Base-by-base conservation (phyloP, 805 yeast species). In the Lachancea nothofagi region DNA sequence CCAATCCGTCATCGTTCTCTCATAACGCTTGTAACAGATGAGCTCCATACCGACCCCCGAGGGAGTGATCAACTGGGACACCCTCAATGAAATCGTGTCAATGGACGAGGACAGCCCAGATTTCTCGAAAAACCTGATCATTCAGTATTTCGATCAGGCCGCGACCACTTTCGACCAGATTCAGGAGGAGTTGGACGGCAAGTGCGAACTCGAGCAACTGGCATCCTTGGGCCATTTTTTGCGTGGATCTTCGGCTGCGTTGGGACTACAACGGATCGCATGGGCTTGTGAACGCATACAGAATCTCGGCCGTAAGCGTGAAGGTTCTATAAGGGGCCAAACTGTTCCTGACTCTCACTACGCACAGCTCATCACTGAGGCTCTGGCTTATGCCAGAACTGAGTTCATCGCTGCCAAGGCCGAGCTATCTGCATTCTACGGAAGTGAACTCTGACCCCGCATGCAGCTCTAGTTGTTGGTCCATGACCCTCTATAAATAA, bases 101-200 rank as follows among this genome's bases (percentile, higher is more conserved):
- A 89, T 93, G 97, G 98, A 93, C 62, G 96, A 90, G 55, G 97
- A 90, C 54, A 95, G 84, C 56, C 93, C 89, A 43, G 96, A 87
- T 6, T 93, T 93, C 67, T 80, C 90, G 24, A 70, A 77, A 51
- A 73, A 83, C 26, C 69, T 93, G 42, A 81, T 90, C 40, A 75
- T 75, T 44, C 88, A 94, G 23, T 90, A 85, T 61, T 85, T 83
- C 42, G 95, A 86, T 42, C 98, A 93, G 64, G 96, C 95, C 5
- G 70, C 72, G 43, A 81, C 78, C 14, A 90, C 95, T 0, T 84
- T 89, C 53, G 66, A 63, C 27, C 77, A 84, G 46, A 83, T 93
- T 58, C 81, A 80, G 41, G 64, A 64, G 6, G 59, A 57, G 23
- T 45, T 68, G 36, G 49, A 63, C 22, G 49, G 64, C 1, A 68